Evolutionary conservation across 495 filamentous ascomycete species (phyloP).

Genomic region (Pyronema omphalodes): DNA sequence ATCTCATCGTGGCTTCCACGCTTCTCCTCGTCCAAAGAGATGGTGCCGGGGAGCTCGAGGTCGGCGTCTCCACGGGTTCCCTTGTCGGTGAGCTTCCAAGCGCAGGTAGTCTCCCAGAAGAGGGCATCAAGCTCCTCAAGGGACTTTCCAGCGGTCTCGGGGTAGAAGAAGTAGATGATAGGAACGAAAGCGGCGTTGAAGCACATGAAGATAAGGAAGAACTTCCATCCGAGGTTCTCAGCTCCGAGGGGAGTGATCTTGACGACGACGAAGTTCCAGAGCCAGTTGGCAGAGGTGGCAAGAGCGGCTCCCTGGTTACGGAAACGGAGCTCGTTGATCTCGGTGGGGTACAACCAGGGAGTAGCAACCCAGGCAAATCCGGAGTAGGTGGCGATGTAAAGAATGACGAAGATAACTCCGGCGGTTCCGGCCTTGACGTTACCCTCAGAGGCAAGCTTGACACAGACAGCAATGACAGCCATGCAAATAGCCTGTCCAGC

Average conservation of each 20-base stretch:
- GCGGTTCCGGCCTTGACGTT: constrained; percentile 8
- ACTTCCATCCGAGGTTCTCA: constrained; percentile 40
- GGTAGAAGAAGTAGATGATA: constrained; percentile 43
- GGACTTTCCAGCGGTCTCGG: constrained; percentile 32
- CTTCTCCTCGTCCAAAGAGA: constrained; percentile 7
- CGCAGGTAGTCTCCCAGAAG: constrained; percentile 9
- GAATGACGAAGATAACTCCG: constrained; percentile 31
- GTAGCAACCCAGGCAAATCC: constrained; percentile 39
- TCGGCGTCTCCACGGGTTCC: constrained; percentile 4
- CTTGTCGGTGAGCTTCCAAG: constrained; percentile 12
- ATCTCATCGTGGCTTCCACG: neutral
- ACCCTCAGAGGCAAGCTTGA: constrained; percentile 18
- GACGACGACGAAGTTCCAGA: constrained; percentile 41
- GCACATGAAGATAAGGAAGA: constrained; percentile 47
- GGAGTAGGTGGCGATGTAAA: constrained; percentile 31
- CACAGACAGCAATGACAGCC: constrained; percentile 34
- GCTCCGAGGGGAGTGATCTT: constrained; percentile 45
- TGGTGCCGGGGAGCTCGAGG: neutral
- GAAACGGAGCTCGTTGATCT: constrained; percentile 42
- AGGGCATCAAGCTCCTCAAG: constrained; percentile 12
- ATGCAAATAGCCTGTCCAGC: constrained; percentile 33
- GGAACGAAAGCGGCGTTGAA: constrained; percentile 42
- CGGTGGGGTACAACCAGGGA: constrained; percentile 45
- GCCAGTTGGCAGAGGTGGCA: constrained; percentile 43
- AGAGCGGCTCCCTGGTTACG: constrained; percentile 37